Conservation (phyloP, 2,329 filamentous ascomycete species). For the Passalora sequoiae region DNA sequence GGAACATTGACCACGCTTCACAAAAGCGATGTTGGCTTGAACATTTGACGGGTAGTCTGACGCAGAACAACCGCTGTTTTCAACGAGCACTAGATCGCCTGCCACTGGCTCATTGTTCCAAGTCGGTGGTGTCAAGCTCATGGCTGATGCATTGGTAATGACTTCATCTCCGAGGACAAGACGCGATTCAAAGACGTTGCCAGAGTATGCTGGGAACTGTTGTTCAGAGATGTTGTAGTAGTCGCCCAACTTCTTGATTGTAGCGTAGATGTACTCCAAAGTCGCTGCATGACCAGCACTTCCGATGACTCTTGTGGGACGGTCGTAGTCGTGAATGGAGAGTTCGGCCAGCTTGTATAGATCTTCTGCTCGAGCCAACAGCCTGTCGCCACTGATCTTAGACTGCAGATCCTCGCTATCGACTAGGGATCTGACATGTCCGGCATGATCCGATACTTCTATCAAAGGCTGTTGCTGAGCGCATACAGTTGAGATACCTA, state of each 20-base stretch:
- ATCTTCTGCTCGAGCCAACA: slow-evolving; percentile 55
- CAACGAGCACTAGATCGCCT: slow-evolving; percentile 47
- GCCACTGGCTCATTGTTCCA: slow-evolving; percentile 25
- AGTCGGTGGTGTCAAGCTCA: slow-evolving; percentile 24
- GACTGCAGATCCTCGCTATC: slow-evolving; percentile 48
- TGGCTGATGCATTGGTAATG: slow-evolving; percentile 60
- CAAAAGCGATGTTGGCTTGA: slow-evolving; percentile 62
- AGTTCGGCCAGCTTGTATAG: slow-evolving; percentile 60
- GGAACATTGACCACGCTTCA: slow-evolving; percentile 63
- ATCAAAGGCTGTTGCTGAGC: slow-evolving; percentile 14
- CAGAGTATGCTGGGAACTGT: slow-evolving; percentile 26
- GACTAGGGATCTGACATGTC: slow-evolving; percentile 16
- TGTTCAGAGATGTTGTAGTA: slow-evolving; percentile 59
- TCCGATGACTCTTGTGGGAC: slow-evolving; percentile 67
- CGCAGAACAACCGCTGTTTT: slow-evolving; percentile 58
- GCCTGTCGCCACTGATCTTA: slow-evolving; percentile 51
- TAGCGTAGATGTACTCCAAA: slow-evolving; percentile 30
- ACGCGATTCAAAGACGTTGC: slow-evolving; percentile 26
- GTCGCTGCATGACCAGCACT: slow-evolving; percentile 37
- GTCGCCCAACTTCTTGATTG: slow-evolving; percentile 45
- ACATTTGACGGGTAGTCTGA: slow-evolving; percentile 59
- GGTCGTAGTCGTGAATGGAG: slow-evolving; percentile 56
- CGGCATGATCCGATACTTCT: neutral
- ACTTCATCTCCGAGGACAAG: slow-evolving; percentile 52
- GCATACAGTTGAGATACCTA: slow-evolving; percentile 3